Conservation (phyloP, 2,329 filamentous ascomycete species). For the Aspergillus glaucus region DNA sequence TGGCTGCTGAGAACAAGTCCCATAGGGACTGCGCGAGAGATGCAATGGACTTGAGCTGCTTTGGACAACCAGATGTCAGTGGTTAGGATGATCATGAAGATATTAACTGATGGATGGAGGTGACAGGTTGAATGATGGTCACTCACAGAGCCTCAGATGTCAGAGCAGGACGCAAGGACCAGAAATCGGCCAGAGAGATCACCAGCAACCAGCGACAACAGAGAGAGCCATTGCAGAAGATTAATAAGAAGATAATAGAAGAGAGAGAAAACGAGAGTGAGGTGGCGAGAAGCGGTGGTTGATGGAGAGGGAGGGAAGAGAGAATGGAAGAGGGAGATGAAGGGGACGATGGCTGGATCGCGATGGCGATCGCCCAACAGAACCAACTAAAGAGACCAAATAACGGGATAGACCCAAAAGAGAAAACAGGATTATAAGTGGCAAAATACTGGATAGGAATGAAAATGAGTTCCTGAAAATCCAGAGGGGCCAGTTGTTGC, state of each 20-base stretch:
- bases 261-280: slow-evolving; percentile 3
- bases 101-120: neutral
- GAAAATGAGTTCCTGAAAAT: too few relatives aligned
- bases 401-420: neutral
- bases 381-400: neutral
- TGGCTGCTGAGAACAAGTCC: slow-evolving; percentile 58
- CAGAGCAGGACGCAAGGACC: slow-evolving; percentile 4
- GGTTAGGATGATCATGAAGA: neutral
- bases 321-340: slow-evolving; percentile 3
- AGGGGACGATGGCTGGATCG: neutral
- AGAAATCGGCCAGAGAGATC: slow-evolving; percentile 11
- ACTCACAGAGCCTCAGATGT: neutral
- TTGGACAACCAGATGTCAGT: too few relatives aligned
- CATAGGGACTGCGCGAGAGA: slow-evolving; percentile 34
- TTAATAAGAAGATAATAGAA: slow-evolving; percentile 5
- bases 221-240: slow-evolving; percentile 7
- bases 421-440: neutral
- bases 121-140: neutral
- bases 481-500: too few relatives aligned
- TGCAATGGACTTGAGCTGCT: too few relatives aligned
- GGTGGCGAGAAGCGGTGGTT: slow-evolving; percentile 1
- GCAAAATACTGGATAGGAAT: neutral
- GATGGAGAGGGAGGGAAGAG: slow-evolving; percentile 6
- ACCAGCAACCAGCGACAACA: slow-evolving; percentile 7
- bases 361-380: neutral